Evolutionary conservation across 148 eudicot genomes (phyloP).

Genomic region (Rhododendron ovatum): DNA sequence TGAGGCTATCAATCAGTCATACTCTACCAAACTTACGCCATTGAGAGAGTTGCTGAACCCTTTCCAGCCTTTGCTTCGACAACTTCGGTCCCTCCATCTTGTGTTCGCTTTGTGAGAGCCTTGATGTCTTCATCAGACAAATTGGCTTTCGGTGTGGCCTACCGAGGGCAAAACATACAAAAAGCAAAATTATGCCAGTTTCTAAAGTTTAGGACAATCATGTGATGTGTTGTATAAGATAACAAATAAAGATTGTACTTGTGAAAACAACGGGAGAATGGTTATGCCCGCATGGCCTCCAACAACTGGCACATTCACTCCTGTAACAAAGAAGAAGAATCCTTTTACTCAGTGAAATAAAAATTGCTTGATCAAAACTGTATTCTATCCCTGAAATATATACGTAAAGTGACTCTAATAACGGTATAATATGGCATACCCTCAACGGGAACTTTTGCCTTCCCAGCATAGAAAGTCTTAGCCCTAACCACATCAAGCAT

Average conservation of each 20-base stretch:
- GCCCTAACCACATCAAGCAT: constrained; percentile 95
- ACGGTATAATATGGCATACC: constrained; percentile 27
- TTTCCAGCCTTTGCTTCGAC: constrained; percentile 96
- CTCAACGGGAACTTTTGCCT: constrained; percentile 61
- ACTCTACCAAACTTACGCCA: constrained; percentile 71
- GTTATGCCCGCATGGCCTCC: constrained; percentile 99
- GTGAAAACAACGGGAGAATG: constrained; percentile 93
- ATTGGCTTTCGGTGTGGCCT: constrained; percentile 83
- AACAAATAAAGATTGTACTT: constrained; percentile 35
- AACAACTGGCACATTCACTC: constrained; percentile 86
- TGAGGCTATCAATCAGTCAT: background rate
- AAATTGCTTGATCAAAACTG: background rate
- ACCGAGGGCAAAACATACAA: background rate
- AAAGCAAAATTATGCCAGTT: background rate
- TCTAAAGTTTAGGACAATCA: background rate
- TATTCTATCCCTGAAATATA: background rate
- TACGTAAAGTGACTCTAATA: background rate
- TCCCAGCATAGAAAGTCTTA: constrained; percentile 85
- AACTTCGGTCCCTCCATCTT: constrained; percentile 98
- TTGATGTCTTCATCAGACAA: constrained; percentile 54
- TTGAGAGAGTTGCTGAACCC: constrained; percentile 97
- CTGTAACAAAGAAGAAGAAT: constrained; percentile 31
- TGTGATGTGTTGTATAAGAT: background rate
- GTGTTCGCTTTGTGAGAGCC: constrained; percentile 81
- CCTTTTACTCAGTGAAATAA: background rate